phyloP scores from a whole-genome alignment of 139 green algal species.

The Desmodesmus armatus region DNA sequence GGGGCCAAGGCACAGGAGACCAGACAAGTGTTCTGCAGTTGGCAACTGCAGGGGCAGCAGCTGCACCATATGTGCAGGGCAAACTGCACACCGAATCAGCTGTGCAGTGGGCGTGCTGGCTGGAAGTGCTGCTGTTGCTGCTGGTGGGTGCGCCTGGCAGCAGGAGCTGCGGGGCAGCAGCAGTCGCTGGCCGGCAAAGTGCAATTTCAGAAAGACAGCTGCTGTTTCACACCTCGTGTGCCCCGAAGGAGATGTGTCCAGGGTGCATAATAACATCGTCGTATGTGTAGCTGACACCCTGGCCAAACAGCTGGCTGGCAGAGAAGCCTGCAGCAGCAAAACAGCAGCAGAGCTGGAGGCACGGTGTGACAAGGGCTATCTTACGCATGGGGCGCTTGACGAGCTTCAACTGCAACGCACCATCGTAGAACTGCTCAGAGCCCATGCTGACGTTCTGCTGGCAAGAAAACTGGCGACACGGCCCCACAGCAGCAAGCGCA shows the following conservation, averaged over 20 bases:
- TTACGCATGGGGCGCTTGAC: no score
- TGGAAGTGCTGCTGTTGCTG: no score
- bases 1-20: no score
- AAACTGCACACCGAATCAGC: no score
- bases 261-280: constrained; percentile 99
- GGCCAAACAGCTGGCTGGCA: constrained; percentile 77
- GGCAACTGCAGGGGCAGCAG: no score
- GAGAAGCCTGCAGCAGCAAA: constrained; percentile 70
- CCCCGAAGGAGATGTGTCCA: constrained; percentile 96
- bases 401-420: not conserved
- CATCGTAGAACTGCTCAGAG: constrained; percentile 43
- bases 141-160: not conserved
- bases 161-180: not conserved
- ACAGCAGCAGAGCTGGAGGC: no score
- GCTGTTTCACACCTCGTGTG: constrained; percentile 82
- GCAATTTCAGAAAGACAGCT: not conserved
- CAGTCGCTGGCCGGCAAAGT: not conserved
- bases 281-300: constrained; percentile 97
- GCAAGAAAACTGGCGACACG: no score
- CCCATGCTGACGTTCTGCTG: constrained; percentile 18
- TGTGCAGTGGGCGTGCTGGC: no score
- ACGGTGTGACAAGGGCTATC: no score
- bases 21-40: not conserved
- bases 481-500: no score
- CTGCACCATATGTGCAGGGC: no score